phyloP scores from a whole-genome alignment of 2,329 filamentous ascomycete genomes.

The Venturia nashicola region DNA sequence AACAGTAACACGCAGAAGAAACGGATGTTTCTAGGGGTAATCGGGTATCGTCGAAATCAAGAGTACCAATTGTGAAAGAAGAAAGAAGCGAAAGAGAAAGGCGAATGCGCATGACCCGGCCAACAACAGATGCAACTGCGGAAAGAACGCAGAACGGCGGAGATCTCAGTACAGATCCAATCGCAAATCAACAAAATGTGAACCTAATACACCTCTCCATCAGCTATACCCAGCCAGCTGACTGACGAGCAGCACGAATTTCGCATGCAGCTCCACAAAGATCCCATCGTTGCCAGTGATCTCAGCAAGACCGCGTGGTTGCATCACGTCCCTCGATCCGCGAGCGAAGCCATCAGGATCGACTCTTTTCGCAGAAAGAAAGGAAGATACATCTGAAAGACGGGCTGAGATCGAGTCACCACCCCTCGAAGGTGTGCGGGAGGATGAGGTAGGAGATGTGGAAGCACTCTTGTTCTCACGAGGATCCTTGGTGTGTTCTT shows the following conservation, averaged over 20 bases:
- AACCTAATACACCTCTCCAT: neutral
- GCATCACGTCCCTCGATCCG: conserved; percentile 36
- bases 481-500: neutral
- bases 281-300: conserved; percentile 47
- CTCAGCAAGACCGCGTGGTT: conserved; percentile 44
- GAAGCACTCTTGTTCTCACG: conserved; percentile 5
- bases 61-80: neutral
- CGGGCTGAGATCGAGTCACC: conserved; percentile 33
- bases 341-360: conserved; percentile 42
- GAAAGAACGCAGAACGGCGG: neutral
- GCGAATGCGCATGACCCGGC: neutral
- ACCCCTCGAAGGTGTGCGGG: conserved; percentile 19
- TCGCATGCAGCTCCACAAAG: conserved; percentile 43
- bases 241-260: conserved; percentile 24
- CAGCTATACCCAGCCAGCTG: conserved; percentile 12
- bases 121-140: neutral
- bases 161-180: neutral
- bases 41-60: neutral
- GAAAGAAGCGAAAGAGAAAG: neutral
- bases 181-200: neutral
- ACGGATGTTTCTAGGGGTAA: neutral
- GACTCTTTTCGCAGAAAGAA: conserved; percentile 42
- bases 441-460: conserved; percentile 14
- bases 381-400: conserved; percentile 35
- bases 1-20: neutral